These are phyloP conservation scores for Quambalaria eucalypti DNA, from an alignment of 1,284 basidiomycete species.

Conservation along the genomic window DNA sequence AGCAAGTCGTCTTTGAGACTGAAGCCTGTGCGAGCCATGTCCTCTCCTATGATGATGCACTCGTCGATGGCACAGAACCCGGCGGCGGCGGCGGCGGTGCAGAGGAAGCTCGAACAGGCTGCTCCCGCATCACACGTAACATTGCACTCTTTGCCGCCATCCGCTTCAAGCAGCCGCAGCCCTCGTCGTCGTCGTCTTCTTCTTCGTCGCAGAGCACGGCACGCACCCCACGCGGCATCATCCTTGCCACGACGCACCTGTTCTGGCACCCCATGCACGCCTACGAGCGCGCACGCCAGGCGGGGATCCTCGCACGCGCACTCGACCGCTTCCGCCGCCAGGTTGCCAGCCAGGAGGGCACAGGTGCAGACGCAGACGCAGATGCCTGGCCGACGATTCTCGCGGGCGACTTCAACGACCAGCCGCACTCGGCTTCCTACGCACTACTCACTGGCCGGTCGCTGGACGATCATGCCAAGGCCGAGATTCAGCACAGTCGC, in stretches of 20 bases:
- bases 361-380: conserved; percentile 48
- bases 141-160: conserved; percentile 35
- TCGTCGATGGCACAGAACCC: no score
- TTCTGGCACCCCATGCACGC: conserved; percentile 78
- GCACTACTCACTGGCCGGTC: conserved; percentile 59
- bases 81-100: no score
- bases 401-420: conserved; percentile 87
- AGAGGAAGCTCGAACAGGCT: conserved; percentile 15
- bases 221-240: conserved; percentile 50
- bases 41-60: conserved; percentile 29
- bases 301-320: conserved; percentile 58
- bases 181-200: not conserved
- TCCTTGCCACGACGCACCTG: conserved; percentile 74
- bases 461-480: conserved; percentile 55
- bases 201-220: not conserved
- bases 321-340: conserved; percentile 54
- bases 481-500: conserved; percentile 58
- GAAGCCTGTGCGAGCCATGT: conserved; percentile 7
- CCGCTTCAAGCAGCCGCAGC: not conserved
- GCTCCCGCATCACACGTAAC: conserved; percentile 27
- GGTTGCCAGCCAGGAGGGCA: not conserved
- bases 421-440: conserved; percentile 76
- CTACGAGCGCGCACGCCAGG: conserved; percentile 73
- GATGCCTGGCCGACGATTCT: conserved; percentile 67
- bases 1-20: conserved; percentile 2